Percentiles rank a stretch among this genome's conserved stretches.
phyloP scores from a whole-genome alignment of 192 early-diverging fungal genomes.

The Coemansia sp. region DNA sequence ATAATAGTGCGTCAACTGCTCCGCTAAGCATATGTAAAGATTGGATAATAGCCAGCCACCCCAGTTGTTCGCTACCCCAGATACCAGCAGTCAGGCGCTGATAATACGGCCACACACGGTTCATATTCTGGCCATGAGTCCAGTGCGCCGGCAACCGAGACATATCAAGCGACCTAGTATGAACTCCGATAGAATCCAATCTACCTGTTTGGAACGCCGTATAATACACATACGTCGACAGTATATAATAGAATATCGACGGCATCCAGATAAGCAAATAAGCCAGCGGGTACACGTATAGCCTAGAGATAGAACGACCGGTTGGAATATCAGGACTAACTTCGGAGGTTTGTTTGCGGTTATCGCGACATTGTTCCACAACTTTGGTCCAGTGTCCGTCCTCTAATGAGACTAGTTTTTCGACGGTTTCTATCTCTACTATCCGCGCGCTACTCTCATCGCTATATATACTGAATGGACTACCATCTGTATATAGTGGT shows the following conservation, averaged over 20 bases:
- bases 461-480: constrained; percentile 12
- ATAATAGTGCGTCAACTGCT: constrained; percentile 36
- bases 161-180: constrained; percentile 20
- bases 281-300: constrained; percentile 53
- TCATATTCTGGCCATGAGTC: constrained; percentile 34
- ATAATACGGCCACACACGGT: constrained; percentile 45
- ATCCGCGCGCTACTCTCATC: constrained; percentile 18
- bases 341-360: background rate
- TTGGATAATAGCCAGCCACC: constrained; percentile 45
- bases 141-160: constrained; percentile 35
- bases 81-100: constrained; percentile 5
- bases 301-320: constrained; percentile 21
- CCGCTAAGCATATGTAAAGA: constrained; percentile 45
- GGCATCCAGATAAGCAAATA: constrained; percentile 42
- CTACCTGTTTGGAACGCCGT: constrained; percentile 18
- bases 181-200: background rate
- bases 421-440: background rate
- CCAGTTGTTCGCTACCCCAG: constrained; percentile 20
- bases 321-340: no score
- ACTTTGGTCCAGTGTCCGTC: constrained; percentile 30
- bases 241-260: constrained; percentile 28
- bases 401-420: constrained; percentile 23
- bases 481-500: background rate
- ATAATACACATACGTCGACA: constrained; percentile 46
- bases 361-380: constrained; percentile 22